phyloP scores from a whole-genome alignment of 1,284 basidiomycete genomes.

The Ustilago shanxiensis region DNA sequence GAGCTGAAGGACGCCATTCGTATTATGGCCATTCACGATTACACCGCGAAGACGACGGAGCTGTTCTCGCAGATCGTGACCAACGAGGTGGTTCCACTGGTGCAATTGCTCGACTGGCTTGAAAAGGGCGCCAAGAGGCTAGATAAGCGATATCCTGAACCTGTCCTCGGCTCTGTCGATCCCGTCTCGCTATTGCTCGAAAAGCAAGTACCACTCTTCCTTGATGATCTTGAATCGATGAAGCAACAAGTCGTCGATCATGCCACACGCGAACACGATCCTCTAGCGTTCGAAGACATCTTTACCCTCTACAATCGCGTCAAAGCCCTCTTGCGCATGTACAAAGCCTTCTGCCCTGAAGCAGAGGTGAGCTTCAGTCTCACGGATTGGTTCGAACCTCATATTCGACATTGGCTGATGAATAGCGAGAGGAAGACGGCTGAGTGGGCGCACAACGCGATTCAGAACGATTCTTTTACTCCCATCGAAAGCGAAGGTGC shows the following conservation, averaged over 20 bases:
- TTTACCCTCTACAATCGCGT: constrained; percentile 85
- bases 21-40: constrained; percentile 77
- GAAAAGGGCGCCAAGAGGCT: constrained; percentile 85
- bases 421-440: constrained; percentile 89
- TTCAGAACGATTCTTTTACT: constrained; percentile 71
- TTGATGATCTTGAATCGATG: constrained; percentile 77
- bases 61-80: constrained; percentile 76
- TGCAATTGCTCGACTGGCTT: constrained; percentile 87
- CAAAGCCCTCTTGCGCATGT: constrained; percentile 81
- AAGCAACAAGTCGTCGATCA: constrained; percentile 62
- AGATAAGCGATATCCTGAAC: constrained; percentile 86
- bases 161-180: constrained; percentile 75
- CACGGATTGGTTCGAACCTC: constrained; percentile 82
- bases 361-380: constrained; percentile 49
- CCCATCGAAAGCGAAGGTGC: constrained; percentile 76
- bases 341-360: constrained; percentile 82
- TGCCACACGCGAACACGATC: constrained; percentile 53
- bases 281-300: constrained; percentile 75
- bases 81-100: constrained; percentile 79
- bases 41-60: constrained; percentile 76
- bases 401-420: constrained; percentile 89
- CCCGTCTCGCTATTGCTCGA: constrained; percentile 81
- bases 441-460: constrained; percentile 81
- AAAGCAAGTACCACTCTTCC: constrained; percentile 79
- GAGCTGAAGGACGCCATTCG: constrained; percentile 74